Conservation (phyloP, 345 rosid genomes). For the Hibiscus trionum region DNA sequence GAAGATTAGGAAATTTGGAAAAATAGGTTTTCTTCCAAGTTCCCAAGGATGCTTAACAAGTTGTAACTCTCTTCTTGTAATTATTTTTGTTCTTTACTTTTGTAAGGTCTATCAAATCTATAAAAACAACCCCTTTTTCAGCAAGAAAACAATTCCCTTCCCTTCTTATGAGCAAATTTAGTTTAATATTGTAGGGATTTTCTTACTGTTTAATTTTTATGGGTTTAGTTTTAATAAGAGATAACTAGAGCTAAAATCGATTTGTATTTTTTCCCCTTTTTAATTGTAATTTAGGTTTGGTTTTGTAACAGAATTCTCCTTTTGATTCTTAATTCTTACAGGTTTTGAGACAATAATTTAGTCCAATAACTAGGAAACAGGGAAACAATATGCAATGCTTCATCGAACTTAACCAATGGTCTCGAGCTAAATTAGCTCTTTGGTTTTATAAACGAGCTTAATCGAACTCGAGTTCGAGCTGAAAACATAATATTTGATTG, state of each 20-base stretch:
- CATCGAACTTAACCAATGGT: too few species aligned
- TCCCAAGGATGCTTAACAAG: neutral
- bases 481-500: too few species aligned
- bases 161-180: neutral
- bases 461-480: too few species aligned
- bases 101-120: neutral
- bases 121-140: neutral
- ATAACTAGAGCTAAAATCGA: neutral
- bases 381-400: neutral
- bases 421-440: too few species aligned
- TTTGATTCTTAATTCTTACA: neutral
- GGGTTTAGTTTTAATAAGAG: neutral
- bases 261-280: neutral
- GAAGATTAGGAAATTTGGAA: neutral
- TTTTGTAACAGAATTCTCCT: neutral
- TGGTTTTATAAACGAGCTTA: too few species aligned
- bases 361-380: neutral
- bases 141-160: neutral
- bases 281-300: neutral
- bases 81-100: neutral
- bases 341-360: neutral
- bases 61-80: neutral
- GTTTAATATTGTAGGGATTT: neutral
- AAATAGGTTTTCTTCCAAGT: neutral
- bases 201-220: neutral